Evolutionary conservation across 345 rosid genomes (phyloP), one percentile per base, ranked within the genome.

Genomic region (Aethionema arabicum): DNA sequence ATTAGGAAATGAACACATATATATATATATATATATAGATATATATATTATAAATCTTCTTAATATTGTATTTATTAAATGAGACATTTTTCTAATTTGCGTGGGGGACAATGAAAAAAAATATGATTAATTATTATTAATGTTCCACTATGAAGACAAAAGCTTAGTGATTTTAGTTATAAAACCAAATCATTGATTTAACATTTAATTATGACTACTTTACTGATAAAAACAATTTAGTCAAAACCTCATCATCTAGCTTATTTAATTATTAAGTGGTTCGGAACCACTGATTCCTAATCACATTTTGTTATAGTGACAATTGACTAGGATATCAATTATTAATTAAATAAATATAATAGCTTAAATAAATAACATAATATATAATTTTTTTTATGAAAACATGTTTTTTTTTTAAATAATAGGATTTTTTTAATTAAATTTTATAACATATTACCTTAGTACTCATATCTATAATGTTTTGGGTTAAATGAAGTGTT

Each of bases 81-180:
- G 9, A 59, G n/a, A 43, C 27, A 36, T 2, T 0, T 29, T 38
- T 59, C 5, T 10, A 49, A 49, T 12, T 10, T 32, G 68, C 52
- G 66, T 59, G 73, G 73, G 37, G 38, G 49, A 68, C 52, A 42
- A 68, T 68, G 73, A 61, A 35, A 21, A 68, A 40, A 33, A 42
- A 32, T 32, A 38, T 39, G 27, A 40, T 14, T 55, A 56, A 38
- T 29, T 51, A 62, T 70, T 49, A 21, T 21, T 21, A 21, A 56
- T 35, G 67, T 45, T 68, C 54, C 61, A 61, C 53, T 29, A 53
- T 68, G 62, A 43, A 50, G 73, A 68, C 61, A 61, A 60, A 60
- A 61, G 61, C 69, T 56, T 47, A 21, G 45, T 63, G 52, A 56
- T 41, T 44, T 52, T 70, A 14, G 48, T 56, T 54, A 63, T 57